Base-by-base conservation (phyloP, 495 filamentous ascomycete genomes). In the Penicillium atrosanguineum region DNA sequence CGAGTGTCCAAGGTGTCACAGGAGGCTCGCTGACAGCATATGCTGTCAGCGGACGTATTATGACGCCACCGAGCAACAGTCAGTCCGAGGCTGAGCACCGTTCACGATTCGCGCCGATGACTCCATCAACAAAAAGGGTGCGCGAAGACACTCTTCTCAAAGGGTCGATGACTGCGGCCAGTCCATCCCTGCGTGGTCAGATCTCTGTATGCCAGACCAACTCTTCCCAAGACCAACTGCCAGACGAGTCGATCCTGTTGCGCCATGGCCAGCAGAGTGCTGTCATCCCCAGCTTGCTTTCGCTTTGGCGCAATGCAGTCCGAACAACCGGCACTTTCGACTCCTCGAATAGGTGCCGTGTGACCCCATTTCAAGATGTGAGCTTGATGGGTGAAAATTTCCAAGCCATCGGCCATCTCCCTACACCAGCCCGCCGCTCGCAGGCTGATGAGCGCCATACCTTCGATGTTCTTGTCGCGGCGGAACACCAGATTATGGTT, bases 31-130 rank as follows among this genome's bases (percentile, higher is more conserved):
- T 86, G 56, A 85, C 87, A 16, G 65, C 76, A 21, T 95, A 89
- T 61, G 83, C 83, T 46, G 69, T 91, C 12, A 80, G 77, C 18
- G 90, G 90, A 20, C 88, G 86, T 48, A 75, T 89, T 46, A 74
- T 84, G 48, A 69, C 53, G 48, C 69, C 63, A 1, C 64, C 63
- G 7, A 48, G 65, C 36, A 65, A 67, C 11, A 67, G 53, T 45
- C 64, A 66, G 42, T 63, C 69, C 7, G 64, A 70, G 42, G 44
- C 64, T 71, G 74, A 63, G 53, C 69, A 72, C 52, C 73, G 55
- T 44, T 73, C 83, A 6, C 83, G 78, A 55, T 86, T 95, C 46
- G 87, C 85, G 1, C 91, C 90, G 0, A 89, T 91, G 86, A 95
- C 91, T 6, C 91, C 91, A 3, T 85, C 88, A 31, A 90, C 91